Base-by-base conservation (phyloP, 129 eudicot genomes). In the Heracleum sosnowskyi region DNA sequence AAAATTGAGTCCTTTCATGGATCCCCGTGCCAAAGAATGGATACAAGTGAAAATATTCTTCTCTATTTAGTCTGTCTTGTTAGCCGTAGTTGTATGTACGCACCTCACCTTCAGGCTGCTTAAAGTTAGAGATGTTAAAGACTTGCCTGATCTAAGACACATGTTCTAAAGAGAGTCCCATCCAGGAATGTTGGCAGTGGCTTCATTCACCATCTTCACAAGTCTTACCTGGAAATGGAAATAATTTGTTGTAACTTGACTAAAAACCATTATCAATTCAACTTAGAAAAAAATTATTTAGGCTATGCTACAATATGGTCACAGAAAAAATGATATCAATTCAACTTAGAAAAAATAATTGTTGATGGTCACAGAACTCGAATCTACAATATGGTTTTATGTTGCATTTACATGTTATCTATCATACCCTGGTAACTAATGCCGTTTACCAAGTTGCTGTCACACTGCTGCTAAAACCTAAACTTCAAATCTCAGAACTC, bases 191-290 rank as follows among this genome's bases (percentile, higher is more conserved):
- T 91, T 88, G 26, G 96, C 89, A 44, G 84, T 81, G 18, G 96
- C 96, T 78, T 88, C 88, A 20, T 91, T 91, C 79, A 91, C 96
- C 84, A 86, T 84, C 76, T 85, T 83, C 26, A 91, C 96, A 74
- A 91, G 90, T 44, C 85, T 85, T 51, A 86, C 96, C 96, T 91
- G 87, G 76, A 77, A 73, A 78, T 20, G 77, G 12, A 64, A 64
- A 31, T 4, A 64, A 63, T 8, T 9, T 57, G 33, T 57, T 29
- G 15, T n/a, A n/a, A n/a, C 28, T 22, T n/a, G 12, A 57, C 33
- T 3, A 57, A n/a, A 53, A 57, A n/a, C 5, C 66, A 57, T 20
- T 51, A 49, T 2, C 18, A 17, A 17, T 49, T 0, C 12, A 47
- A 47, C 57, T 49, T 17, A 49, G 5, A 49, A 49, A 49, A 17